Conservation (phyloP, 164 flowering plant species). For the Piper betle region DNA sequence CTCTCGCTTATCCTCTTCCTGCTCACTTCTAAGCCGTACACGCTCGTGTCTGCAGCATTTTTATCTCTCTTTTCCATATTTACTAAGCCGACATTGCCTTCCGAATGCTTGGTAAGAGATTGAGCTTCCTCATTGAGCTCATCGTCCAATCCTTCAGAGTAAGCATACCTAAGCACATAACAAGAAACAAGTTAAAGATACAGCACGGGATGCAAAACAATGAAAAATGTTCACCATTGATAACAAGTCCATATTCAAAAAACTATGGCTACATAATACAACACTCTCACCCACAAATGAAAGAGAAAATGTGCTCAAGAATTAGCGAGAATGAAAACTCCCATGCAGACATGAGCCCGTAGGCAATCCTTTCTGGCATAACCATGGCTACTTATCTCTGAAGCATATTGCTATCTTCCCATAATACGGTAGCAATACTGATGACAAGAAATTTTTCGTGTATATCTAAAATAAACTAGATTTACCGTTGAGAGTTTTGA, state of each 20-base stretch:
- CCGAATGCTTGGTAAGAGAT: constrained; percentile 33
- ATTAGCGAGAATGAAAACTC: too few relatives aligned
- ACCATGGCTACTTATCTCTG: too few relatives aligned
- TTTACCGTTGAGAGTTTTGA: constrained; percentile 71
- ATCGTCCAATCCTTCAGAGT: constrained; percentile 53
- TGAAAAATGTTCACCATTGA: not conserved
- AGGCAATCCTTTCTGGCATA: too few relatives aligned
- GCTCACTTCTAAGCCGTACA: constrained; percentile 24
- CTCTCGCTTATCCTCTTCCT: constrained; percentile 48
- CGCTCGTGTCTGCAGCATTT: constrained; percentile 10
- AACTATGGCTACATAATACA: too few relatives aligned
- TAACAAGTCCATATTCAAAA: too few relatives aligned
- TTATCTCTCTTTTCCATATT: constrained; percentile 34
- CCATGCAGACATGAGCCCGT: too few relatives aligned
- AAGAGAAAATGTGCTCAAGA: too few relatives aligned
- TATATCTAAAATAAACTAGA: too few relatives aligned
- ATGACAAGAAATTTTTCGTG: not conserved
- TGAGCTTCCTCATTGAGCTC: constrained; percentile 64
- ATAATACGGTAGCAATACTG: too few relatives aligned
- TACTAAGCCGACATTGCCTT: constrained; percentile 52
- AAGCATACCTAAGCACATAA: constrained; percentile 46
- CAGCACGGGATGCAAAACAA: not conserved
- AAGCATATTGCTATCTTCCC: too few relatives aligned
- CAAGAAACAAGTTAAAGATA: not conserved
- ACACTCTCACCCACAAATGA: too few relatives aligned